Base-by-base conservation (phyloP, 1,139 yeast species). In the Chernovozyma sophiae-reginae region DNA sequence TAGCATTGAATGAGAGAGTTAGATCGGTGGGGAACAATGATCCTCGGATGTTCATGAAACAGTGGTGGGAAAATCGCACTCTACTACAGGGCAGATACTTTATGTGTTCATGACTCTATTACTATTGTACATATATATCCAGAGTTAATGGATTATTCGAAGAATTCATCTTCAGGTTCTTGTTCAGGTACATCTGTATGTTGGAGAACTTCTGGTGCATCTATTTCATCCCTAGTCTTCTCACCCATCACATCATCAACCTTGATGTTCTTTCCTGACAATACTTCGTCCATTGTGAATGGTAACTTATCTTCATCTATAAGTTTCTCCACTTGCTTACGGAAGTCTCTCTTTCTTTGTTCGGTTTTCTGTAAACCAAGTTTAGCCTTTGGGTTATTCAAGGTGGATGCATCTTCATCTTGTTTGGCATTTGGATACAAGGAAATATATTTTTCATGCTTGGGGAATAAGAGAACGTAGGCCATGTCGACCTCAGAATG, bases 381-480 rank as follows among this genome's bases (percentile, higher is more conserved):
- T 44, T 65, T 69, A 16, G 70, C 74, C 43, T 69, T 70, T 17
- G 64, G 61, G 38, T 61, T 57, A 16, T 52, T 37, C 14, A 46
- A 43, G 25, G 54, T 49, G 10, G 45, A 48, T 27, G 53, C 57
- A 10, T 61, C 64, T 17, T 58, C 61, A 15, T 47, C 54, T 7
- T 53, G 57, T 8, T 48, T 47, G 13, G 46, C 48, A 37, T 62
- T 62, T 6, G 86, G 86, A 55, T 79, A 92, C 42, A 92, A 62
- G 0, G 97, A 79, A 26, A 87, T 77, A 56, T 92, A 92, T 60
- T 87, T 90, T 49, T 79, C 79, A 35, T 80, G 74, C 52, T 77
- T 77, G 25, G 98, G 97, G 63, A 79, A 92, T 51, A 83, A 70
- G 14, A 80, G 72, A 16, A 83, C 79, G 53, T 92, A 92, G 25